A percentile compares a stretch with the other conserved stretches of the same genome.
phyloP scores from a whole-genome alignment of 31 red algal species.

The Asparagopsis taxiformis region DNA sequence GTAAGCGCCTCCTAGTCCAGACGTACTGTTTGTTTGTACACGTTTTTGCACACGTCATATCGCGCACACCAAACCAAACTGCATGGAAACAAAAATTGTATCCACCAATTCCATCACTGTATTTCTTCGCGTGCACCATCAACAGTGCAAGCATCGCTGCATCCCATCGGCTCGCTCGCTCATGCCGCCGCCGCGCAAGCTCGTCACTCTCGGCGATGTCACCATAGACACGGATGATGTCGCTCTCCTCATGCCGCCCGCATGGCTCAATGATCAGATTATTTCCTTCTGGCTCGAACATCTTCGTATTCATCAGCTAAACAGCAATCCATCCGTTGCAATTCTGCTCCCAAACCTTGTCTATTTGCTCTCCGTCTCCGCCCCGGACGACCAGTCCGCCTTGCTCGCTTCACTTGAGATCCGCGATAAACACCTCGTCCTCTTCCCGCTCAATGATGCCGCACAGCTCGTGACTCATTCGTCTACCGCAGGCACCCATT shows the following conservation, averaged over 20 bases:
- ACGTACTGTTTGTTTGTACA: too few relatives aligned
- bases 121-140: too few relatives aligned
- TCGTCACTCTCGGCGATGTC: constrained; percentile 44
- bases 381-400: too few relatives aligned
- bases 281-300: constrained; percentile 69
- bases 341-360: constrained; percentile 44
- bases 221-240: constrained; percentile 36
- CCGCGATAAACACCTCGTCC: too few relatives aligned
- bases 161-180: background rate
- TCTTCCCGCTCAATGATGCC: constrained; percentile 40
- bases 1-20: too few relatives aligned
- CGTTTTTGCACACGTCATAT: too few relatives aligned
- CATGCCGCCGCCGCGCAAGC: background rate
- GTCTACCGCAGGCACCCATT: constrained; percentile 31
- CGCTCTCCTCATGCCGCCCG: constrained; percentile 50
- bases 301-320: constrained; percentile 28
- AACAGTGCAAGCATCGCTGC: too few relatives aligned
- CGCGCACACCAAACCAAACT: too few relatives aligned
- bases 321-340: constrained; percentile 18
- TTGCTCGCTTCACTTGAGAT: too few relatives aligned
- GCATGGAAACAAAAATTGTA: too few relatives aligned
- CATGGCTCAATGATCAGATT: constrained; percentile 53
- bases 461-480: constrained; percentile 5
- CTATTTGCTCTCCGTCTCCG: constrained; percentile 46
- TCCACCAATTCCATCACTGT: too few relatives aligned